A percentile compares a stretch with the other conserved stretches of the same genome.
Evolutionary conservation across 1,284 basidiomycete species (phyloP).

Genomic region (Ganoderma lingzhi): DNA sequence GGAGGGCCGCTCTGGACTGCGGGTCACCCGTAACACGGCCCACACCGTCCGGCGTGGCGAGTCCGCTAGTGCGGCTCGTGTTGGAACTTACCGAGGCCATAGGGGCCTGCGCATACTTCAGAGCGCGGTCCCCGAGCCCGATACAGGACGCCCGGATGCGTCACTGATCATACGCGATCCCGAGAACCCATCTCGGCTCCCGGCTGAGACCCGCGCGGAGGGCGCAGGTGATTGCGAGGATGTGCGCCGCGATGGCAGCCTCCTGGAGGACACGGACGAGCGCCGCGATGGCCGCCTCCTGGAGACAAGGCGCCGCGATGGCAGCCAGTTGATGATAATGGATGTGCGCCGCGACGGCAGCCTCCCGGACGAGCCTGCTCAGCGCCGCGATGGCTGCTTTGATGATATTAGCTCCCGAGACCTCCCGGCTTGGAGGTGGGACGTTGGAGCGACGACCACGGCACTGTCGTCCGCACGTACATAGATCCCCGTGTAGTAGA

Average conservation of each 20-base stretch:
- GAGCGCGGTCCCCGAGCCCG: background rate
- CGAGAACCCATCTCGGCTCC: background rate
- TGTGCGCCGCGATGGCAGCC: background rate
- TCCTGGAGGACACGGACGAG: slow-evolving; percentile 1
- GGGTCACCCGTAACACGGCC: background rate
- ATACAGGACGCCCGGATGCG: background rate
- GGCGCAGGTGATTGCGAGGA: background rate
- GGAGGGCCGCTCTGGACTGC: background rate
- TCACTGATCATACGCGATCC: background rate
- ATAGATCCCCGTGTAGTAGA: background rate
- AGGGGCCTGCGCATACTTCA: background rate
- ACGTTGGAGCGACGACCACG: background rate
- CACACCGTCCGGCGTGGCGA: background rate
- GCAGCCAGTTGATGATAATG: background rate
- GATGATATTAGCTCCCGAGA: background rate
- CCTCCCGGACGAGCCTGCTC: background rate
- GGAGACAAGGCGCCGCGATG: no score
- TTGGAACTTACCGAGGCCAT: background rate
- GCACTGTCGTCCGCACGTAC: background rate
- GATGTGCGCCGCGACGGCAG: background rate
- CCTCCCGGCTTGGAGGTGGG: background rate
- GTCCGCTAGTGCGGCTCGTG: background rate
- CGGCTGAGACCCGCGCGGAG: background rate
- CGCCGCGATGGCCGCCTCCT: slow-evolving; percentile 1
- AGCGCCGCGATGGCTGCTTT: background rate